Evolutionary conservation across 139 green algal genomes (phyloP), one percentile per base, ranked within the genome.

Genomic region (Pycnococcus provasolii): DNA sequence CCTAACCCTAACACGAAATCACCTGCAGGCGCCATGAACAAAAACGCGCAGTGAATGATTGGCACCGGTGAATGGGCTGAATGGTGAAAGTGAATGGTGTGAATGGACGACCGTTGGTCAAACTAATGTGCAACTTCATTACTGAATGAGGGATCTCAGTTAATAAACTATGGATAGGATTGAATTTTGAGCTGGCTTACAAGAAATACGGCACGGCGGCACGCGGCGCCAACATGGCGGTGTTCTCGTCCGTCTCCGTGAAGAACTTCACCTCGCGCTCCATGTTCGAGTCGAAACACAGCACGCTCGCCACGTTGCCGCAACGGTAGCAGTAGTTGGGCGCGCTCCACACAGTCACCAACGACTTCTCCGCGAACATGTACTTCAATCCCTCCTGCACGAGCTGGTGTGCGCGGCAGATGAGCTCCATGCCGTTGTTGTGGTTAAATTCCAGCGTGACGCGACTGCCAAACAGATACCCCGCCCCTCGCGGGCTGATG

Each of bases 241-340:
- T 81, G 81, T 98, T 98, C 78, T 98, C 89, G 55, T 89, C 81
- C 15, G 91, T 98, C 66, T 96, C 92, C 26, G 83, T 95, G 77
- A 98, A 98, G 64, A 72, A 84, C 62, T 84, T 79, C 44, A 82
- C 76, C 53, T 68, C 84, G 1, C 84, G 80, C 68, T 94, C 83
- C 63, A 98, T 79, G 6, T 91, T 77, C 5, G 89, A 83, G 64
- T 97, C 87, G 72, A 99, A 99, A 53, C 83, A 87, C 3, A 99
- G 77, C 41, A 99, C 96, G 54, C 83, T 90, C 0, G 94, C 92
- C 39, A 98, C 90, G 76, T 98, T 98, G 47, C 92, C 92, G 71
- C 92, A 98, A 42, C 94, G 83, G 76, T 99, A 99, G 84, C 94
- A 99, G 80, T 99, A 99, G 79, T 99, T 99, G 53, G 94, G 94